phyloP scores from a whole-genome alignment of 73 alveolate genomes.

The Blepharisma japonicum region DNA sequence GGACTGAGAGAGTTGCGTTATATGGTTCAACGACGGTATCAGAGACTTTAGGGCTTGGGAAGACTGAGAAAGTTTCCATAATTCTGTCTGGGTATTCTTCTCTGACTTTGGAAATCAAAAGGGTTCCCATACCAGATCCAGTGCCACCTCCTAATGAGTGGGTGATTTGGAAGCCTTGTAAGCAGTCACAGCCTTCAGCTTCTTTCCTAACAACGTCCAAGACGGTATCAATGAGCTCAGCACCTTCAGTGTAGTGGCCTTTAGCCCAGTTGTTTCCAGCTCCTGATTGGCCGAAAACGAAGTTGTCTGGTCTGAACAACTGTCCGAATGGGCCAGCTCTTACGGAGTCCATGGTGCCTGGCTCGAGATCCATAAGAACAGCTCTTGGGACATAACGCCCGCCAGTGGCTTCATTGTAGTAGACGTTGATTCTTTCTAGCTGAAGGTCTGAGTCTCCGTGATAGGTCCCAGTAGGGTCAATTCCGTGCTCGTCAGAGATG shows the following conservation, averaged over 20 bases:
- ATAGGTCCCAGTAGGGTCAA: conserved; percentile 98
- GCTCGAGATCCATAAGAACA: conserved; percentile 98
- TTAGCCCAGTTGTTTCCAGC: conserved; percentile 99
- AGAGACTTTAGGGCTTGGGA: conserved; percentile 96
- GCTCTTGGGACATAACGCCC: conserved; percentile 98
- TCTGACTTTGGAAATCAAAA: conserved; percentile 92
- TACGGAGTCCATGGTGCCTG: conserved; percentile 98
- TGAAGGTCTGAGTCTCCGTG: conserved; percentile 98
- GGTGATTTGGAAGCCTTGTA: conserved; percentile 93
- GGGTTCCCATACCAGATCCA: conserved; percentile 99
- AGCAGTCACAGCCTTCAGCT: conserved; percentile 96
- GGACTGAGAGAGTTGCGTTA: conserved; percentile 98
- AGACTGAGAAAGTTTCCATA: conserved; percentile 95
- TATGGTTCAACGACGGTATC: conserved; percentile 98
- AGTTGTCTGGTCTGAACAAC: conserved; percentile 99
- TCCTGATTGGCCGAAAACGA: conserved; percentile 97
- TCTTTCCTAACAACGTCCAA: conserved; percentile 95
- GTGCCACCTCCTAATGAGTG: conserved; percentile 97
- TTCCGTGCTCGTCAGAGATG: conserved; percentile 99
- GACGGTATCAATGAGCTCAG: conserved; percentile 89
- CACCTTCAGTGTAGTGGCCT: conserved; percentile 99
- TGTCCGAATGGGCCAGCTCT: conserved; percentile 99
- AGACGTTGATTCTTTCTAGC: conserved; percentile 93
- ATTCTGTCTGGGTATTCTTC: conserved; percentile 97
- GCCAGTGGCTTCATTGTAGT: conserved; percentile 98